Conservation (phyloP, 257 asterid species). For the Ocimum tenuiflorum region DNA sequence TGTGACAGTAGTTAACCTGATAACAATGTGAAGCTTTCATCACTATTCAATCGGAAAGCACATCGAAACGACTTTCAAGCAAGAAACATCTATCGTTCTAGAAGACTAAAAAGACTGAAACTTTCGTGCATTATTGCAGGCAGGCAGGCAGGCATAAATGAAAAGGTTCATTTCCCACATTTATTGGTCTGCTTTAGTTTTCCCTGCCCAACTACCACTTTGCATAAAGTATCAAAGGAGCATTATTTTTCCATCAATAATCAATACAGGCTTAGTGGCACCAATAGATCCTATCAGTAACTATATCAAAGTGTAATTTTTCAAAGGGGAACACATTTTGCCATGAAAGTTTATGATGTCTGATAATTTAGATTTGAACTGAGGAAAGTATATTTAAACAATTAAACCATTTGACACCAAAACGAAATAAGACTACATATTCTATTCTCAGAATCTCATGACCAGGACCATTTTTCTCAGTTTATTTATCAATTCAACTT, state of each 20-base stretch:
- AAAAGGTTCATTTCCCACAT: background rate
- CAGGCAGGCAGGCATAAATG: background rate
- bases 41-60: background rate
- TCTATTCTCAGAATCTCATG: background rate
- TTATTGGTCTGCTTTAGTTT: background rate
- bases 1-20: conserved; percentile 77
- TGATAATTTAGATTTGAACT: background rate
- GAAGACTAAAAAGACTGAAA: background rate
- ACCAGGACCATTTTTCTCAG: background rate
- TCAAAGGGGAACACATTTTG: background rate
- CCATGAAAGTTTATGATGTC: background rate
- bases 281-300: conserved; percentile 4
- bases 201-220: background rate
- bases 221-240: background rate
- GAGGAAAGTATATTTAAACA: background rate
- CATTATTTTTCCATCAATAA: background rate
- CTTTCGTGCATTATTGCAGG: background rate
- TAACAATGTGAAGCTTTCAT: conserved; percentile 21
- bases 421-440: background rate
- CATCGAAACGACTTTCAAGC: background rate
- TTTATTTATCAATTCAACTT: background rate
- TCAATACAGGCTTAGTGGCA: background rate
- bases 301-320: background rate
- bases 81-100: background rate
- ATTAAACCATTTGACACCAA: background rate